These are phyloP conservation scores for Epicoccum sorghinum DNA, from an alignment of 2,329 filamentous ascomycete genomes.

Conservation along the genomic window DNA sequence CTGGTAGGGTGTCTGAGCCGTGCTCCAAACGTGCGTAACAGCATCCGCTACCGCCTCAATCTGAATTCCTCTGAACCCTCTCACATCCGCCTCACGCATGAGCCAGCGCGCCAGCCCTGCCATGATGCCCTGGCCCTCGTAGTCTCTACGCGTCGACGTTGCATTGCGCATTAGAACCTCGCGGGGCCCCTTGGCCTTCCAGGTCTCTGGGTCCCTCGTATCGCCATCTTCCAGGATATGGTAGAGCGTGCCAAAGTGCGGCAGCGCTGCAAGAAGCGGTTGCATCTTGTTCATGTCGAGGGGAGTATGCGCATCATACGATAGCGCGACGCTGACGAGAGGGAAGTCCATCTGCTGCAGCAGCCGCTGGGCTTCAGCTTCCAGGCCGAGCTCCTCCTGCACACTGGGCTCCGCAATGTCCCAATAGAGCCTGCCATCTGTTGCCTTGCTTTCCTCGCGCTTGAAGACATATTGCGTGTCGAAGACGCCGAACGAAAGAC, in stretches of 20 bases:
- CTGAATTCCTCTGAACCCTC: constrained; percentile 44
- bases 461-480: constrained; percentile 49
- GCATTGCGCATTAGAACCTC: constrained; percentile 47
- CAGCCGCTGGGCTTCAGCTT: constrained; percentile 31
- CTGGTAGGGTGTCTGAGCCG: constrained; percentile 33
- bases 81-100: constrained; percentile 44
- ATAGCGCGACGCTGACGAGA: constrained; percentile 46
- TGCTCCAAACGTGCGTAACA: constrained; percentile 39
- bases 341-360: constrained; percentile 49
- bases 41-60: constrained; percentile 44
- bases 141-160: constrained; percentile 46
- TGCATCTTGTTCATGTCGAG: constrained; percentile 33
- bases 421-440: constrained; percentile 37
- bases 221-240: constrained; percentile 28
- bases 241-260: constrained; percentile 33
- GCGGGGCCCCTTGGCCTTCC: constrained; percentile 33
- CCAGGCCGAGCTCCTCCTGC: constrained; percentile 20
- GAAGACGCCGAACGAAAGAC: constrained; percentile 48
- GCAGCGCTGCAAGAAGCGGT: constrained; percentile 28
- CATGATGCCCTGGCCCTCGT: constrained; percentile 45
- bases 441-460: constrained; percentile 33
- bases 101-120: constrained; percentile 43
- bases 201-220: constrained; percentile 30
- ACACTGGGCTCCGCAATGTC: constrained; percentile 21
- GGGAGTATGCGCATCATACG: constrained; percentile 40